Percentiles rank a stretch among this genome's conserved stretches.
Conservation (phyloP, 2,329 filamentous ascomycete genomes). For the Ophiognomonia clavigignenti-juglandacearum region DNA sequence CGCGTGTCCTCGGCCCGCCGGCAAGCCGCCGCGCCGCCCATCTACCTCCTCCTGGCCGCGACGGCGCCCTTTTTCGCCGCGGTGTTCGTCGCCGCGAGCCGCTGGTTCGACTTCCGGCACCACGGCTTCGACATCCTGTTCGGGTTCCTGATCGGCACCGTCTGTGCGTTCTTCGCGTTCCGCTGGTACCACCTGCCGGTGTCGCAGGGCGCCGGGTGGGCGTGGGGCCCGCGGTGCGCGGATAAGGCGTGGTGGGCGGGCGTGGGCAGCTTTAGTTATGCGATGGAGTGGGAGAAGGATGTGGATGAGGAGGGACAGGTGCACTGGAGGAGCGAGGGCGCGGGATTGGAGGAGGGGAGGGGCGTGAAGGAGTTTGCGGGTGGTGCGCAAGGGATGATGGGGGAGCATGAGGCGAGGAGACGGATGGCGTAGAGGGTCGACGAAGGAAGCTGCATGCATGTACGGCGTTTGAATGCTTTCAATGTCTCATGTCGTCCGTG, state of each 20-base stretch:
- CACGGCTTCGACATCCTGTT: constrained; percentile 90
- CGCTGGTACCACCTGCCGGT: constrained; percentile 83
- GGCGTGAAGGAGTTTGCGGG: constrained; percentile 4
- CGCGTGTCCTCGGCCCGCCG: constrained; percentile 53
- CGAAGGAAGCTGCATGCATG: neutral
- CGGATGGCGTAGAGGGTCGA: neutral
- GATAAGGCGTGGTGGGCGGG: constrained; percentile 76
- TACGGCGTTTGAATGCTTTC: neutral
- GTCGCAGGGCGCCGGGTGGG: constrained; percentile 75
- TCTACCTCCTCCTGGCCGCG: constrained; percentile 69
- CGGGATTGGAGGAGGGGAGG: constrained; percentile 17
- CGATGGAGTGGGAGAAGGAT: constrained; percentile 33
- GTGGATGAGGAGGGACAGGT: constrained; percentile 18
- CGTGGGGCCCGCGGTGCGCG: constrained; percentile 74
- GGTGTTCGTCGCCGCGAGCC: constrained; percentile 77
- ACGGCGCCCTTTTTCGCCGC: constrained; percentile 69
- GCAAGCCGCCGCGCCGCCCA: constrained; percentile 75
- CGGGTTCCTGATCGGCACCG: constrained; percentile 73
- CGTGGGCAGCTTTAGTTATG: constrained; percentile 56
- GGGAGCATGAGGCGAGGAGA: constrained; percentile 6
- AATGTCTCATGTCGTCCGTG: neutral
- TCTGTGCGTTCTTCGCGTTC: constrained; percentile 70
- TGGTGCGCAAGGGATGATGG: neutral
- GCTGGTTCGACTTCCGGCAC: constrained; percentile 85
- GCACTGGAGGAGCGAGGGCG: constrained; percentile 22